Evolutionary conservation across 371 early-diverging fungal species (phyloP).

Genomic region (Mycotypha africana): DNA sequence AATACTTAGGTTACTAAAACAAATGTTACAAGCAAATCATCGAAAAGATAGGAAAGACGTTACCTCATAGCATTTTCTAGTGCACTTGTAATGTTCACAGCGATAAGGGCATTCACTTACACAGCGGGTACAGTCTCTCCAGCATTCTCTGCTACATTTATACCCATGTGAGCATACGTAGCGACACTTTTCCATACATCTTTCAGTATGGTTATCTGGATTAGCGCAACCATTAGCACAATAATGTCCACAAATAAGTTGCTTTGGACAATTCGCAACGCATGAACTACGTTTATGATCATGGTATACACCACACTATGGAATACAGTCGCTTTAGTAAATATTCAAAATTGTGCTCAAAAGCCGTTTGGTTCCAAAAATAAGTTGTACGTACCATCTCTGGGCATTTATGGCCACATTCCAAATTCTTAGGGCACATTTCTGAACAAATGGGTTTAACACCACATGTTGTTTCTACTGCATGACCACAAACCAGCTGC

Average conservation of each 20-base stretch:
- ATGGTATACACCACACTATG: slow-evolving; percentile 31
- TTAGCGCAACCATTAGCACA: slow-evolving; percentile 43
- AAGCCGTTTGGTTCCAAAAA: too few relatives aligned
- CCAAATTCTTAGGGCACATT: slow-evolving; percentile 1
- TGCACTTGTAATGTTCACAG: slow-evolving; percentile 34
- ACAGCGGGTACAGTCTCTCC: slow-evolving; percentile 26
- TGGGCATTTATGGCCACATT: slow-evolving; percentile 15
- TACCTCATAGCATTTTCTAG: slow-evolving; percentile 35
- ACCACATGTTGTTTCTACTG: slow-evolving; percentile 1
- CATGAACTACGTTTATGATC: slow-evolving; percentile 28
- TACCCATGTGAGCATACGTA: slow-evolving; percentile 39
- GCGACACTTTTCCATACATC: slow-evolving; percentile 34
- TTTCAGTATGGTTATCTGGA: slow-evolving; percentile 38
- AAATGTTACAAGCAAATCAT: neutral
- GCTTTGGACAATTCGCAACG: slow-evolving; percentile 29
- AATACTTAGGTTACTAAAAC: too few relatives aligned
- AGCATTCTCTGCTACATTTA: slow-evolving; percentile 34
- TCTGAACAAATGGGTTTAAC: slow-evolving; percentile 5
- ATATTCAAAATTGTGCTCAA: too few relatives aligned
- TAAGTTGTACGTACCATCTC: slow-evolving; percentile 5
- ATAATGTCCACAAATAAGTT: slow-evolving; percentile 44
- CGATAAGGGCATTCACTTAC: slow-evolving; percentile 30
- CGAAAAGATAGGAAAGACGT: neutral
- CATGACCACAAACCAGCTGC: slow-evolving; percentile 20
- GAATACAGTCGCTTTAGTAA: too few relatives aligned